Base-by-base conservation (phyloP, 179 eudicot species). In the Sideroxylon spinosum region DNA sequence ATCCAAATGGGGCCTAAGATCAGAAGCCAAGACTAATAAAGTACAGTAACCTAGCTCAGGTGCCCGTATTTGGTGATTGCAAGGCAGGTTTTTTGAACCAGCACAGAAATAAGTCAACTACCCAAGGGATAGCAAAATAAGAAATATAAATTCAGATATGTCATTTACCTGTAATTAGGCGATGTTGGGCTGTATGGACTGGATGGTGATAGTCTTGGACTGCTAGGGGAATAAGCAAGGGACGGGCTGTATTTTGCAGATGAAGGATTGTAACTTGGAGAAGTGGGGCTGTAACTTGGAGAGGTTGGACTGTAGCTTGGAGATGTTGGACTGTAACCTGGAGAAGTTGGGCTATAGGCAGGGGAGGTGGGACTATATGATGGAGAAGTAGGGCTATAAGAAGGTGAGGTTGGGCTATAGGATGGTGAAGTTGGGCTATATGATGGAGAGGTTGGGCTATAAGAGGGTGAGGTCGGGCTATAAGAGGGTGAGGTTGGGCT, bases 401-500 rank as follows among this genome's bases (percentile, higher is more conserved):
- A 90, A 0, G 98, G 97, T 0, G 97, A 93, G 0, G 95, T 93
- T 1, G 97, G 97, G 78, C 96, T 91, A 84, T 93, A 93, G 0
- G 97, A 90, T 0, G 97, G 98, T 0, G 98, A 93, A 0, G 97
- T 92, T 0, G 98, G 98, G 79, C 97, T 93, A 76, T 92, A 93
- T 0, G 93, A 89, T 0, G 97, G 98, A 0, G 97, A 91, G 1
- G 96, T 89, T 0, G 98, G 98, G 84, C 94, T 92, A 79, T 93
- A 93, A 0, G 91, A 78, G 0, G 98, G 97, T 0, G 98, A 95
- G 0, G 98, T 95, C 0, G 98, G 98, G 80, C 98, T 93, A 79
- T 95, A 95, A 0, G 90, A 78, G 0, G 97, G 99, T 0, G 98
- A 93, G 0, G 99, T 96, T 0, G 99, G 99, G 80, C 99, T 96